phyloP scores from a whole-genome alignment of 805 yeast genomes.

The Starmerella kuoi region DNA sequence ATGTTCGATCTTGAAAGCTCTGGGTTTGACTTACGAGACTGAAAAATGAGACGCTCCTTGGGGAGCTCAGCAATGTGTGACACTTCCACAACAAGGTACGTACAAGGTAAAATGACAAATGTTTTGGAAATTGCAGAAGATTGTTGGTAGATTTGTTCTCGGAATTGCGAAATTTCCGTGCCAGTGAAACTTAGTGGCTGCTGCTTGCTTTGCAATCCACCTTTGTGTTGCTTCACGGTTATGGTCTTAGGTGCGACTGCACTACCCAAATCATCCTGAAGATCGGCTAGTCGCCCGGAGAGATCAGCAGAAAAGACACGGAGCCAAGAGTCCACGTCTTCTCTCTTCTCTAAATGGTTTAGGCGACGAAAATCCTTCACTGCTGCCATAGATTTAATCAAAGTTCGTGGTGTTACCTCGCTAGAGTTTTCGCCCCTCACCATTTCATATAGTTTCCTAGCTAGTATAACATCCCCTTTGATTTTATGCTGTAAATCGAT shows the following conservation, averaged over 20 bases:
- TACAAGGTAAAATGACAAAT: slow-evolving; percentile 14
- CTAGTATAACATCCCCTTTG: slow-evolving; percentile 32
- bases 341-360: slow-evolving; percentile 35
- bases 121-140: slow-evolving; percentile 8
- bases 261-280: slow-evolving; percentile 48
- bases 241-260: slow-evolving; percentile 46
- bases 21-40: background rate
- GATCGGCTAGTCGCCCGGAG: slow-evolving; percentile 53
- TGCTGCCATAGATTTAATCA: slow-evolving; percentile 78
- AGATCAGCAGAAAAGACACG: slow-evolving; percentile 74
- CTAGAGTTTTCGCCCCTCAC: slow-evolving; percentile 50
- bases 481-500: slow-evolving; percentile 29
- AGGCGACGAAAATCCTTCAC: slow-evolving; percentile 62
- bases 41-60: slow-evolving; percentile 14
- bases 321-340: slow-evolving; percentile 66
- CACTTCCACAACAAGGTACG: slow-evolving; percentile 16
- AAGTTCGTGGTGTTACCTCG: slow-evolving; percentile 47
- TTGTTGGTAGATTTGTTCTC: slow-evolving; percentile 12
- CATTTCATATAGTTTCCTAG: slow-evolving; percentile 44
- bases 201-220: slow-evolving; percentile 14
- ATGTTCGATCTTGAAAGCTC: background rate
- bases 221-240: slow-evolving; percentile 29
- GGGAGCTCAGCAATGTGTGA: slow-evolving; percentile 18
- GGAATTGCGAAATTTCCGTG: background rate
- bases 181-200: slow-evolving; percentile 8